These are phyloP conservation scores for Eudorina sp. DNA, from an alignment of 139 green algal species.

Conservation along the genomic window DNA sequence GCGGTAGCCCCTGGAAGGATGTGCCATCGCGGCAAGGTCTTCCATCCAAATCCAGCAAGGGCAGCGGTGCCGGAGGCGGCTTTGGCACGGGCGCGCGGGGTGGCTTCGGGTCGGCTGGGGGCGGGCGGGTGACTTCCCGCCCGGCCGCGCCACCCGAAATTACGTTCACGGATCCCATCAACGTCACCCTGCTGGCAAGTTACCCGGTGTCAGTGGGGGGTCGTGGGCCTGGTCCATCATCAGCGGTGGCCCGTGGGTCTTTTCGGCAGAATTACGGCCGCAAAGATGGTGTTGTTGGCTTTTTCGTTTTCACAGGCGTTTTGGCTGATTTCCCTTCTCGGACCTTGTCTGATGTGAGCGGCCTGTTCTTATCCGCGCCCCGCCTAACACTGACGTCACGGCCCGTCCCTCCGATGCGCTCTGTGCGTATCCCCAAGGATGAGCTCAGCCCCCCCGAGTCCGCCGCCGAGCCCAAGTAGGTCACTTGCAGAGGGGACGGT, in stretches of 20 bases:
- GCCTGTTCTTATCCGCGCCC: no score
- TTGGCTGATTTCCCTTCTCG: no score
- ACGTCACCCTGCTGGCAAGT: conserved; percentile 30
- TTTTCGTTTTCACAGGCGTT: no score
- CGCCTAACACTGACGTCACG: no score
- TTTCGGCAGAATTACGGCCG: no score
- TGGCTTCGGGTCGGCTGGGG: background rate
- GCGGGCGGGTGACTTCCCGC: background rate
- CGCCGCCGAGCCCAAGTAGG: conserved; percentile 29
- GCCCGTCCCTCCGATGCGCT: no score
- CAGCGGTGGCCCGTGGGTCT: no score
- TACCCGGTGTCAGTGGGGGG: no score
- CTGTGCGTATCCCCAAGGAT: conserved; percentile 54
- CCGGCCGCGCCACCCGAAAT: background rate
- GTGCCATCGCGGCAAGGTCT: background rate
- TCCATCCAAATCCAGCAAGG: background rate
- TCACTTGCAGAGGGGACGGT: no score
- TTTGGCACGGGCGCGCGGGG: background rate
- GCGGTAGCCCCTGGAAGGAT: conserved; percentile 20
- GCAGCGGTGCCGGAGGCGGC: background rate
- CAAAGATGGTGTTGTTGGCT: no score
- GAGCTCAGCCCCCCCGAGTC: conserved; percentile 44
- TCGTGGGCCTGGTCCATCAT: no score
- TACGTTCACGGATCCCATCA: conserved; percentile 29
- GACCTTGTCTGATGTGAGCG: no score